A percentile compares a stretch with the other conserved stretches of the same genome.
These are phyloP conservation scores for Sporothrix inflata DNA, from an alignment of 2,329 filamentous ascomycete species.

Conservation along the genomic window DNA sequence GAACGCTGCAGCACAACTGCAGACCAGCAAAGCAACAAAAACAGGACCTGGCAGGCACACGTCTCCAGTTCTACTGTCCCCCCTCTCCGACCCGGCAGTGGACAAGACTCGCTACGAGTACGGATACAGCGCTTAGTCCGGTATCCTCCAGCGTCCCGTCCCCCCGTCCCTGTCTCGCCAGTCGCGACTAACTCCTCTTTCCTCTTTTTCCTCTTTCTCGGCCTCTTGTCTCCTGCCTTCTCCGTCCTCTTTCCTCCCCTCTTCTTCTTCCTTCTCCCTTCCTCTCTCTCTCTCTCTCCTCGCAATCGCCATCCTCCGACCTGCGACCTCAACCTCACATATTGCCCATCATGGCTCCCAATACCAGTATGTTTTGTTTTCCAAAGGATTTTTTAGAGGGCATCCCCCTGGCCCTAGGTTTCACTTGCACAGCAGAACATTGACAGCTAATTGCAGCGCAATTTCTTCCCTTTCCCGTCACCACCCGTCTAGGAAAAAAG, in stretches of 20 bases:
- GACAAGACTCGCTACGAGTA: background rate
- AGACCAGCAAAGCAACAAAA: background rate
- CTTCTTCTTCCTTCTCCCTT: background rate
- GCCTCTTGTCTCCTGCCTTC: conserved; percentile 10
- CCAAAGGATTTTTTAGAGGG: background rate
- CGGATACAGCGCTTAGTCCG: conserved; percentile 15
- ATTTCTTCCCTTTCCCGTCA: conserved; percentile 10
- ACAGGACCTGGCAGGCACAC: background rate
- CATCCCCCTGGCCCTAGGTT: conserved; percentile 6
- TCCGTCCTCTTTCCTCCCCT: background rate
- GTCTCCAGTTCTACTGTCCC: background rate
- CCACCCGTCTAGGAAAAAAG: conserved; percentile 47
- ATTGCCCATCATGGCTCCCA: conserved; percentile 43
- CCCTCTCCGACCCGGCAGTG: conserved; percentile 5
- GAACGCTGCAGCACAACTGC: too few relatives aligned
- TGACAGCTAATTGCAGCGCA: conserved; percentile 21
- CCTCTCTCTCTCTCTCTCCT: conserved; percentile 1
- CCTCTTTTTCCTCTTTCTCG: conserved; percentile 5
- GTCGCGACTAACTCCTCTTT: conserved; percentile 16
- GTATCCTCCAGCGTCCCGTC: conserved; percentile 21
- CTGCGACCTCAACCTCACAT: conserved; percentile 1
- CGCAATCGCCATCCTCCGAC: conserved; percentile 9
- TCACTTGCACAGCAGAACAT: conserved; percentile 24
- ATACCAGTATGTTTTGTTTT: conserved; percentile 40
- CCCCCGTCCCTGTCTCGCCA: conserved; percentile 1